These are phyloP conservation scores for Candida nitratophila DNA, from an alignment of 805 yeast species.

Conservation along the genomic window DNA sequence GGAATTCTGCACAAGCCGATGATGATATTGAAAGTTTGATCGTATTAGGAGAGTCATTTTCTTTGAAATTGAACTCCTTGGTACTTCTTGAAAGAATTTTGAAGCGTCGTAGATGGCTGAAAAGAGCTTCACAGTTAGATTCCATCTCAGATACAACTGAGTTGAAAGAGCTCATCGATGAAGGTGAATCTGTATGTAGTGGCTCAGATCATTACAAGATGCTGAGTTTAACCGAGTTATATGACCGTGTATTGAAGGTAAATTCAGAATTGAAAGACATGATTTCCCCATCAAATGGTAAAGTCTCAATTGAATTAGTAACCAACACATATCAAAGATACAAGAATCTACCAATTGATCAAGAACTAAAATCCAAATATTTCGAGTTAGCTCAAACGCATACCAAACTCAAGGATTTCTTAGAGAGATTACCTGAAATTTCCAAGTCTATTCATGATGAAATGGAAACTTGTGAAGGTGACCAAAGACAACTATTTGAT, in stretches of 20 bases:
- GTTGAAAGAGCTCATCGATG: slow-evolving; percentile 13
- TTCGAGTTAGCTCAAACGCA: slow-evolving; percentile 66
- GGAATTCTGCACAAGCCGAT: slow-evolving; percentile 19
- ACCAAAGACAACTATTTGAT: background rate
- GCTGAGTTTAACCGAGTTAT: slow-evolving; percentile 6
- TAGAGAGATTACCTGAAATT: slow-evolving; percentile 7
- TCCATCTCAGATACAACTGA: slow-evolving; percentile 16
- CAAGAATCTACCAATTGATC: slow-evolving; percentile 11
- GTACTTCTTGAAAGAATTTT: slow-evolving; percentile 32
- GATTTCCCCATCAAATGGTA: background rate
- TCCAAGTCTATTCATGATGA: background rate
- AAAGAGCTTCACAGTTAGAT: slow-evolving; percentile 14
- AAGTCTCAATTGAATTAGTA: slow-evolving; percentile 4
- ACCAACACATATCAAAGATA: slow-evolving; percentile 7
- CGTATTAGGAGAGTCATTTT: slow-evolving; percentile 52
- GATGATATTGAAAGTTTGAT: slow-evolving; percentile 48
- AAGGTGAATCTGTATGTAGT: slow-evolving; percentile 15
- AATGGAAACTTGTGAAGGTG: background rate
- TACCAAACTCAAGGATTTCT: slow-evolving; percentile 5
- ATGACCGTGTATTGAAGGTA: slow-evolving; percentile 8
- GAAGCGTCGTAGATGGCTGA: slow-evolving; percentile 33
- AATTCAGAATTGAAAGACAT: slow-evolving; percentile 6
- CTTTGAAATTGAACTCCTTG: slow-evolving; percentile 45
- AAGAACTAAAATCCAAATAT: slow-evolving; percentile 33
- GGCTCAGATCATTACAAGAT: slow-evolving; percentile 10